These are phyloP conservation scores for Malassezia japonica DNA, from an alignment of 1,284 basidiomycete genomes.

Conservation along the genomic window DNA sequence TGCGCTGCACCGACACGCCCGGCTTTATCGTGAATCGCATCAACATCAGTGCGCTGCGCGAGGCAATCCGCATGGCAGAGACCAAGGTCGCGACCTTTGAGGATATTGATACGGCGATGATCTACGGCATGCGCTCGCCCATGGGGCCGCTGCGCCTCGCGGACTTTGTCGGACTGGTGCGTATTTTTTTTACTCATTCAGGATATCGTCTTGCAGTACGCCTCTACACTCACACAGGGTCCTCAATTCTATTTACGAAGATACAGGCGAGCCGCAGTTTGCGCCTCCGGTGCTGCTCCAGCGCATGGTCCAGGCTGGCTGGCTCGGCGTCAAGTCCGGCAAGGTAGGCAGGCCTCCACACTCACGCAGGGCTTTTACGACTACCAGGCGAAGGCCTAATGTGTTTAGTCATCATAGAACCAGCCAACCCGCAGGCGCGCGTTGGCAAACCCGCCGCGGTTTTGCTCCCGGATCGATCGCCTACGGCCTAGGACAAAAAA, in stretches of 20 bases:
- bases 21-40: constrained; percentile 57
- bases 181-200: neutral
- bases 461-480: neutral
- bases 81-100: constrained; percentile 83
- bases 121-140: constrained; percentile 87
- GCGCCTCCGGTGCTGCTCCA: constrained; percentile 81
- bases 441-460: neutral
- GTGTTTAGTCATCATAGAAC: constrained; percentile 1
- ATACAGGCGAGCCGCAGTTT: constrained; percentile 91
- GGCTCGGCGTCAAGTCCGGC: constrained; percentile 74
- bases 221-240: constrained; percentile 19
- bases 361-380: constrained; percentile 39
- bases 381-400: constrained; percentile 15
- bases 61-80: constrained; percentile 86
- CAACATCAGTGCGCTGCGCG: constrained; percentile 81
- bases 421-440: neutral
- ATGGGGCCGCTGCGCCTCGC: constrained; percentile 60
- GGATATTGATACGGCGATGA: constrained; percentile 88
- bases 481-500: neutral
- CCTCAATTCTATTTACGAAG: constrained; percentile 49
- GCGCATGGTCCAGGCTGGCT: constrained; percentile 91
- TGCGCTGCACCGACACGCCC: constrained; percentile 64
- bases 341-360: constrained; percentile 22
- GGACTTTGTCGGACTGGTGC: constrained; percentile 66
- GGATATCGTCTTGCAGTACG: constrained; percentile 7